These are phyloP conservation scores for Candolleomyces eurysporus DNA, from an alignment of 768 basidiomycete species.

Conservation along the genomic window DNA sequence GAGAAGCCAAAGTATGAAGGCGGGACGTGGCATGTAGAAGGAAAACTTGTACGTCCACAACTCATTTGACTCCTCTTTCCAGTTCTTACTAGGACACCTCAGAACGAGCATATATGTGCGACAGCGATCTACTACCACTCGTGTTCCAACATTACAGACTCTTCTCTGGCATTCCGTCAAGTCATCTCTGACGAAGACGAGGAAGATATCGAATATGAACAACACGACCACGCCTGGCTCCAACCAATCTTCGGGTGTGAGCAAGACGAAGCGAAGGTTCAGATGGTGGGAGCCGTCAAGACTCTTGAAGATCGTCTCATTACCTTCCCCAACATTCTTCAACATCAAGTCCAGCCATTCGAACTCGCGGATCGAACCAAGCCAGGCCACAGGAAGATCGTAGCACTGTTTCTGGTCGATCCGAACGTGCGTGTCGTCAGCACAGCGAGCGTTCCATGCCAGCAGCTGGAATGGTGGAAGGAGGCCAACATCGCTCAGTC, in stretches of 20 bases:
- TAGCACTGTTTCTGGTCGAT: conserved; percentile 39
- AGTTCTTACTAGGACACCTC: not conserved
- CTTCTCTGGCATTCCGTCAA: conserved; percentile 17
- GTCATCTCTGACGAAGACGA: not conserved
- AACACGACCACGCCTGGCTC: conserved; percentile 22
- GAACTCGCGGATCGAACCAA: conserved; percentile 29
- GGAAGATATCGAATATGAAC: conserved; percentile 12
- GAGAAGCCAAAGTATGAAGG: conserved; percentile 16
- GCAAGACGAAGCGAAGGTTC: conserved; percentile 12
- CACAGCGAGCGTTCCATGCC: conserved; percentile 23
- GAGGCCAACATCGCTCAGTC: not conserved
- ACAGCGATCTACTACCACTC: conserved; percentile 27
- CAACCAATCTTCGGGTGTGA: conserved; percentile 15
- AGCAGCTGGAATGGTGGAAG: conserved; percentile 28
- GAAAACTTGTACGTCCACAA: conserved; percentile 13
- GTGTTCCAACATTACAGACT: conserved; percentile 30
- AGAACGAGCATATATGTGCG: conserved; percentile 26
- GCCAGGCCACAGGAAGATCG: conserved; percentile 38
- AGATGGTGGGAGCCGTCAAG: conserved; percentile 24
- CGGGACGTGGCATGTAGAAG: conserved; percentile 18
- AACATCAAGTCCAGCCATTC: conserved; percentile 35
- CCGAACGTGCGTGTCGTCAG: conserved; percentile 23
- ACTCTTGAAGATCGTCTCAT: conserved; percentile 28
- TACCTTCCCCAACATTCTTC: conserved; percentile 35
- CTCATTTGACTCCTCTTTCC: not conserved